These are phyloP conservation scores for Cytospora paraplurivora DNA, from an alignment of 2,329 filamentous ascomycete species.

Conservation along the genomic window DNA sequence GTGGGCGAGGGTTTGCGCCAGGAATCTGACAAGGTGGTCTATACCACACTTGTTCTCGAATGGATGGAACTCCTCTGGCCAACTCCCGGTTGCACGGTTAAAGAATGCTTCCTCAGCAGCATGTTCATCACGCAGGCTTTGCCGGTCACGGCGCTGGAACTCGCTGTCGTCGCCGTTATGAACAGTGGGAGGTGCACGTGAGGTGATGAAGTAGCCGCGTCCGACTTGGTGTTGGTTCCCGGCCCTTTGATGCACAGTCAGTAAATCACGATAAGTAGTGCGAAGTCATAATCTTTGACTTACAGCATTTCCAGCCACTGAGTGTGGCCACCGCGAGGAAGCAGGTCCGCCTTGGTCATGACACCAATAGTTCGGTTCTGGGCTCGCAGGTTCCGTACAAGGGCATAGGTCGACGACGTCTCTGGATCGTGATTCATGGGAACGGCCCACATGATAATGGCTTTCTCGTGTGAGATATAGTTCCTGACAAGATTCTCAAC, in stretches of 20 bases:
- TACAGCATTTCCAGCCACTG: constrained; percentile 62
- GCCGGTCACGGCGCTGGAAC: constrained; percentile 37
- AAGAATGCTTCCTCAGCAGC: constrained; percentile 58
- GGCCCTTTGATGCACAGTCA: constrained; percentile 31
- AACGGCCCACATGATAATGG: constrained; percentile 76
- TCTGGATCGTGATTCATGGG: constrained; percentile 79
- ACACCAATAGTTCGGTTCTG: constrained; percentile 69
- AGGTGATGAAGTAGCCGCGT: constrained; percentile 79
- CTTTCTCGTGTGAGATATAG: constrained; percentile 70
- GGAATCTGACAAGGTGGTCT: constrained; percentile 52
- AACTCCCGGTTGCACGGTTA: constrained; percentile 42
- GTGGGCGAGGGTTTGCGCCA: constrained; percentile 55
- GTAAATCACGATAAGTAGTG: not conserved
- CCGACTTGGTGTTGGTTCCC: constrained; percentile 64
- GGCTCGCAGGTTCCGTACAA: constrained; percentile 62
- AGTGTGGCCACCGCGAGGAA: constrained; percentile 53
- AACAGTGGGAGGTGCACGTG: constrained; percentile 55
- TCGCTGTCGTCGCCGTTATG: constrained; percentile 42
- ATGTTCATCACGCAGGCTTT: constrained; percentile 46
- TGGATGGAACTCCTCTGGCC: constrained; percentile 51
- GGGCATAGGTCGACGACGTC: constrained; percentile 69
- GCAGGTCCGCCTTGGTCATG: constrained; percentile 80
- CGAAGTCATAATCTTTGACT: not conserved
- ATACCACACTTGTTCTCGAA: constrained; percentile 56
- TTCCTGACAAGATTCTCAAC: constrained; percentile 70